Evolutionary conservation across 148 eudicot species (phyloP).

Genomic region (Arctostaphylos glauca): DNA sequence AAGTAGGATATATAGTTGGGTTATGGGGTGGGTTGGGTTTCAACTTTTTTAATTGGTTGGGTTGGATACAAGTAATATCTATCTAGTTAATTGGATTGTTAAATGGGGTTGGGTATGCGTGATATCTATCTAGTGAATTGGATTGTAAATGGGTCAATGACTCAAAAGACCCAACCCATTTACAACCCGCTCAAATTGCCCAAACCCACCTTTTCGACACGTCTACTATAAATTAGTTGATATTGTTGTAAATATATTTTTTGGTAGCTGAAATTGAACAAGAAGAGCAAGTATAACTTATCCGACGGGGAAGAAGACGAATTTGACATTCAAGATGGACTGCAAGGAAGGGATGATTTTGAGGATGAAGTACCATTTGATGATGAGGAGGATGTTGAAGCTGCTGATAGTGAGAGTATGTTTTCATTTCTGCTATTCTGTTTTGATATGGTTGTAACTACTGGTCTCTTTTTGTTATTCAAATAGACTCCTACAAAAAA

Average conservation of each 20-base stretch:
- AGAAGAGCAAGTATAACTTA: conserved; percentile 74
- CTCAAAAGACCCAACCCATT: too few relatives aligned
- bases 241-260: neutral
- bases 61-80: too few relatives aligned
- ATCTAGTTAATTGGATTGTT: too few relatives aligned
- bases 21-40: too few relatives aligned
- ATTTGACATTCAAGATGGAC: conserved; percentile 38
- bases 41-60: too few relatives aligned
- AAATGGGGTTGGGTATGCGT: too few relatives aligned
- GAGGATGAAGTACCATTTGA: conserved; percentile 62
- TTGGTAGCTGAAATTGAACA: conserved; percentile 58
- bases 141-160: too few relatives aligned
- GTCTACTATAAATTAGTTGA: neutral
- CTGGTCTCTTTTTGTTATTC: conserved; percentile 1
- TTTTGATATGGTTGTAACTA: neutral
- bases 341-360: conserved; percentile 69
- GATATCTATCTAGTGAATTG: too few relatives aligned
- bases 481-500: neutral
- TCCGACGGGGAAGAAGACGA: conserved; percentile 96
- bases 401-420: conserved; percentile 38
- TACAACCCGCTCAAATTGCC: too few relatives aligned
- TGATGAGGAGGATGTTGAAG: conserved; percentile 56
- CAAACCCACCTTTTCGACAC: too few relatives aligned
- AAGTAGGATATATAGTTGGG: too few relatives aligned
- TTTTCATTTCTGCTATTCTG: conserved; percentile 5